Evolutionary conservation across 305 asterid species (phyloP).

Genomic region (Nicotiana rustica): DNA sequence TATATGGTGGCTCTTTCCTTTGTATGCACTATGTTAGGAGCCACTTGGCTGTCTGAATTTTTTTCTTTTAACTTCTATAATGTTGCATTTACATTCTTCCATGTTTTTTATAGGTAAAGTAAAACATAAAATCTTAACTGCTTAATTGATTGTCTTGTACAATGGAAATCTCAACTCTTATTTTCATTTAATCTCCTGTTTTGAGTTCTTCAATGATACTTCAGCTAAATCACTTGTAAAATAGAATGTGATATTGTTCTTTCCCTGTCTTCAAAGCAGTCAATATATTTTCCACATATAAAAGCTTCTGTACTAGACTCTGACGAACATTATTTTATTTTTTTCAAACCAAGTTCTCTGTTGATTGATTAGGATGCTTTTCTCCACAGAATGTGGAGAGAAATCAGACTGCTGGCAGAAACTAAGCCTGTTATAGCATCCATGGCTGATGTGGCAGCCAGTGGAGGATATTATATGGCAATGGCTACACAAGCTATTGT

Average conservation of each 20-base stretch:
- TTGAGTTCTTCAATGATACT: neutral
- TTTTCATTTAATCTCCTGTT: slow-evolving; percentile 23
- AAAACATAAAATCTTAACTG: neutral
- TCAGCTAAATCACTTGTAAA: slow-evolving; percentile 11
- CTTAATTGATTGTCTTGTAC: slow-evolving; percentile 9
- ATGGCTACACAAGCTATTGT: slow-evolving; percentile 86
- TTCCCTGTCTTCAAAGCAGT: neutral
- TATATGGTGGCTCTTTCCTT: slow-evolving; percentile 13
- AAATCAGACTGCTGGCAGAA: slow-evolving; percentile 85
- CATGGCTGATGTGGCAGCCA: slow-evolving; percentile 98
- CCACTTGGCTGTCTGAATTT: slow-evolving; percentile 22
- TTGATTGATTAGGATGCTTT: slow-evolving; percentile 39
- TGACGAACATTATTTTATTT: slow-evolving; percentile 19
- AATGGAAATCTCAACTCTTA: neutral
- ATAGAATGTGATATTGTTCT: slow-evolving; percentile 16
- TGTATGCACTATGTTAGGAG: slow-evolving; percentile 25
- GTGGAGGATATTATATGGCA: slow-evolving; percentile 98
- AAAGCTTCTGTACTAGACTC: slow-evolving; percentile 27
- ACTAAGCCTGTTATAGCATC: slow-evolving; percentile 89
- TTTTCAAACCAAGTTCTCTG: neutral
- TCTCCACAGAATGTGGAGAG: slow-evolving; percentile 91
- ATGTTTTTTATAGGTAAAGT: neutral
- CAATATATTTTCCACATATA: neutral
- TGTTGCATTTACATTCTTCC: slow-evolving; percentile 26
- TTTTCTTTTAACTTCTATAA: slow-evolving; percentile 20